phyloP scores from a whole-genome alignment of 768 basidiomycete genomes.

The Cystobasidium onofrii region DNA sequence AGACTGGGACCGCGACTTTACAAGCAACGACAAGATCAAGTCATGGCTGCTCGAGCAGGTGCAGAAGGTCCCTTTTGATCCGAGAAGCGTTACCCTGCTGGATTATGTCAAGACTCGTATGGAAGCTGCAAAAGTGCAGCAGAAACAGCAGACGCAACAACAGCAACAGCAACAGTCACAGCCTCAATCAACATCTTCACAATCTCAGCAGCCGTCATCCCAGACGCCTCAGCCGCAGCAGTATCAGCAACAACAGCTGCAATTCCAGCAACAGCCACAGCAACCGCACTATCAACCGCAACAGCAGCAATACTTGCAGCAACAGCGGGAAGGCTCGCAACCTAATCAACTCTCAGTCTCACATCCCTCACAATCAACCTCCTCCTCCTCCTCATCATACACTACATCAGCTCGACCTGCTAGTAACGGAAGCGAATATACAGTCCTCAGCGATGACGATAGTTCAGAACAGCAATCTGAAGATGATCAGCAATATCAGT shows the following conservation, averaged over 20 bases:
- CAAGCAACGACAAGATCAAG: conserved; percentile 11
- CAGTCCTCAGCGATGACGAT: neutral
- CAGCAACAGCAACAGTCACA: neutral
- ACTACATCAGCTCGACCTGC: neutral
- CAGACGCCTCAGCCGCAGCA: neutral
- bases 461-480: neutral
- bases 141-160: conserved; percentile 13
- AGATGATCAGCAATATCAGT: conserved; percentile 16
- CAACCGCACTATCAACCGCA: neutral
- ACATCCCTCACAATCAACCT: neutral
- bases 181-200: neutral
- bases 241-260: neutral
- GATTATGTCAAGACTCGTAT: conserved; percentile 27
- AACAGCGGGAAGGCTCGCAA: neutral
- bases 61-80: conserved; percentile 12
- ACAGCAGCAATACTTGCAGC: neutral
- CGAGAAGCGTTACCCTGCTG: conserved; percentile 7
- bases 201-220: neutral
- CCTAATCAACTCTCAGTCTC: neutral
- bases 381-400: neutral
- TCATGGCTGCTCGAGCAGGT: conserved; percentile 12
- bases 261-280: neutral
- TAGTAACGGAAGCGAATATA: conserved; percentile 1
- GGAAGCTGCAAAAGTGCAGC: conserved; percentile 5
- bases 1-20: conserved; percentile 25